phyloP scores from a whole-genome alignment of 202 grass and related monocot genomes.

The Cymbopogon flexuosus region DNA sequence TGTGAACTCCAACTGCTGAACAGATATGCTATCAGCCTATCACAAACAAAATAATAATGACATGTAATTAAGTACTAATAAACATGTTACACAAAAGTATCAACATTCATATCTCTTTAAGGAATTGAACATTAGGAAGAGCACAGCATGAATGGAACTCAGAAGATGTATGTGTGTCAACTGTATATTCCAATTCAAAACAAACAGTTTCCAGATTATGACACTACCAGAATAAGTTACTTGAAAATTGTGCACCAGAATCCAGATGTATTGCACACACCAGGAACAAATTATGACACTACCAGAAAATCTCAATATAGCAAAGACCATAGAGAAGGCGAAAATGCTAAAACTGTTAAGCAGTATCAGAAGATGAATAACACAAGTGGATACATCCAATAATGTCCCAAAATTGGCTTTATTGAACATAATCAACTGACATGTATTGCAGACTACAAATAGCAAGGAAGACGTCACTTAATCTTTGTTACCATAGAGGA shows the following conservation, averaged over 20 bases:
- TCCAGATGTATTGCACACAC: background rate
- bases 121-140: background rate
- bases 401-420: too few relatives aligned
- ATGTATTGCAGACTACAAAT: background rate
- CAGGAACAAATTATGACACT: background rate
- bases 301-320: conserved; percentile 11
- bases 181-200: background rate
- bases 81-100: conserved; percentile 12
- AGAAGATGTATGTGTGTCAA: background rate
- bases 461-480: conserved; percentile 2
- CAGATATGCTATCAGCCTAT: background rate
- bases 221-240: background rate
- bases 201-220: background rate
- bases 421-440: background rate
- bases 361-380: conserved; percentile 4
- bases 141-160: background rate
- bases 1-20: background rate
- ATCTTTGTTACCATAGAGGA: background rate
- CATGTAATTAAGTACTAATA: background rate
- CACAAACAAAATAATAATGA: background rate
- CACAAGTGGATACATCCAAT: conserved; percentile 8
- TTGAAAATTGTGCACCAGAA: background rate
- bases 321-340: background rate
- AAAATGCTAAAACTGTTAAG: background rate
- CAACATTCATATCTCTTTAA: conserved; percentile 10